Percentiles rank a stretch among this genome's conserved stretches.
Evolutionary conservation across 192 early-diverging fungal genomes (phyloP).

Genomic region (Neocallimastix lanati): DNA sequence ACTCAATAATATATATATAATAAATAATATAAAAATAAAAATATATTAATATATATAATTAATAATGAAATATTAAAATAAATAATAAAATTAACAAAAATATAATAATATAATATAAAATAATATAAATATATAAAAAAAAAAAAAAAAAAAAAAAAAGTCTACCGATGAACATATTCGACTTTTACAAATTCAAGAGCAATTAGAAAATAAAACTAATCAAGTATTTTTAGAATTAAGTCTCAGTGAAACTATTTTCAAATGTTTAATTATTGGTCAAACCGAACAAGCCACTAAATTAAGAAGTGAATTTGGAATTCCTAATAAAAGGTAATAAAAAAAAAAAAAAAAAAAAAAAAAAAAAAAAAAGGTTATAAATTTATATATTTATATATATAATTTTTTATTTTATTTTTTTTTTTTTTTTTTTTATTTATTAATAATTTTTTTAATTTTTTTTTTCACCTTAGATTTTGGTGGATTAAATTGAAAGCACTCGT

Average conservation of each 20-base stretch:
- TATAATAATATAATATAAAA: no score
- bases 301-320: slow-evolving; percentile 64
- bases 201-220: slow-evolving; percentile 52
- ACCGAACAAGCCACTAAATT: slow-evolving; percentile 55
- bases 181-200: slow-evolving; percentile 50
- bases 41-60: no score
- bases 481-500: slow-evolving; percentile 71
- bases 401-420: no score
- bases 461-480: slow-evolving; percentile 88
- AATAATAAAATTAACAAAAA: no score
- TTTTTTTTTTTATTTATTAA: no score
- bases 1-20: not conserved
- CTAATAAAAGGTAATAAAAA: slow-evolving; percentile 44
- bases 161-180: slow-evolving; percentile 61
- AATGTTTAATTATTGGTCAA: slow-evolving; percentile 53
- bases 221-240: slow-evolving; percentile 50
- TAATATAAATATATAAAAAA: no score
- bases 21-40: no score
- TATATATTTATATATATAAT: slow-evolving; percentile 5
- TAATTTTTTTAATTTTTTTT: no score
- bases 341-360: not conserved
- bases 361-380: not conserved
- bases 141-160: no score
- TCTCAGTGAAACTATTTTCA: slow-evolving; percentile 70
- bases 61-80: no score